phyloP scores from a whole-genome alignment of 148 eudicot species.

The Spergularia marina region DNA sequence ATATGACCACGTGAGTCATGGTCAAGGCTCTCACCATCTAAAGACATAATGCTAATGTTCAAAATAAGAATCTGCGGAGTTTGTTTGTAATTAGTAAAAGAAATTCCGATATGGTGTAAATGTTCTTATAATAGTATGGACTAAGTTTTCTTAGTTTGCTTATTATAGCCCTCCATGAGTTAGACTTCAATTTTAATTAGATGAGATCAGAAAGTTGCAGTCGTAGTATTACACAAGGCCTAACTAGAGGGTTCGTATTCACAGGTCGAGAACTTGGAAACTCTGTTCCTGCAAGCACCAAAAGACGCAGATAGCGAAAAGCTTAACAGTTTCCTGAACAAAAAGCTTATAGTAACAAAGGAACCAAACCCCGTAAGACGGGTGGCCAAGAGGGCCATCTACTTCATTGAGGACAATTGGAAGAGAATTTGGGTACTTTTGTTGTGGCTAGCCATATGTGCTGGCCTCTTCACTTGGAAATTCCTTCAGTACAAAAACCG shows the following conservation, averaged over 20 bases:
- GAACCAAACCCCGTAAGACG: constrained; percentile 45
- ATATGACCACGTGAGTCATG: no score
- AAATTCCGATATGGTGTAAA: no score
- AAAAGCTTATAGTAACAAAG: constrained; percentile 44
- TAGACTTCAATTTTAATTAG: no score
- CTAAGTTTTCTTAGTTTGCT: no score
- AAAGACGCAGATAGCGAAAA: constrained; percentile 37
- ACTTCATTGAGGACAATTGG: constrained; percentile 53
- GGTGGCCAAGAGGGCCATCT: constrained; percentile 15
- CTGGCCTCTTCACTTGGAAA: constrained; percentile 50
- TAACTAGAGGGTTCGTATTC: not conserved
- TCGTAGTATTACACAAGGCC: no score
- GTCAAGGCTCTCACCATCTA: no score
- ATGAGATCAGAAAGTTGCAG: no score
- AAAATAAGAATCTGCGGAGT: no score
- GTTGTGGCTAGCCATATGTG: constrained; percentile 44
- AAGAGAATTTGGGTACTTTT: constrained; percentile 47
- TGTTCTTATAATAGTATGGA: no score
- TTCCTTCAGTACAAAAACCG: constrained; percentile 48
- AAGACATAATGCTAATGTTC: no score
- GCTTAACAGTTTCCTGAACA: constrained; percentile 39
- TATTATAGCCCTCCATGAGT: no score
- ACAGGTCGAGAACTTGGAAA: constrained; percentile 52
- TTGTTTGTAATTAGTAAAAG: no score
- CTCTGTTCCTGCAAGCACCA: constrained; percentile 52